Evolutionary conservation across 805 yeast species (phyloP).

Genomic region (Zygosaccharomyces bisporus): DNA sequence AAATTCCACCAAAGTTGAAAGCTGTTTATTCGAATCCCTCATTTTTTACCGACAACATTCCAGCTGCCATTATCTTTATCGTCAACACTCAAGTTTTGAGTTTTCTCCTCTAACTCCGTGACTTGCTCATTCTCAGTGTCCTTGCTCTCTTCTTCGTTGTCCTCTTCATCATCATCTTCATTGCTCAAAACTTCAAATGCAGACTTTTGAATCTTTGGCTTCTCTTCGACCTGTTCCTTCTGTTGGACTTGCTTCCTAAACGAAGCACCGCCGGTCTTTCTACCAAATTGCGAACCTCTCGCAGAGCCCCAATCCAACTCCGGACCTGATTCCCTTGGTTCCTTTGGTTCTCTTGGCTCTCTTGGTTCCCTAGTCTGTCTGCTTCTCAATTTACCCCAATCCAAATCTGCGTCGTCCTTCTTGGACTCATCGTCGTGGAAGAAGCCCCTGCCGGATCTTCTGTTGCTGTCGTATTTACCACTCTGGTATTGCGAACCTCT

Average conservation of each 20-base stretch:
- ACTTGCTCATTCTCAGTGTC: constrained; percentile 19
- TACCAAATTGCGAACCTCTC: constrained; percentile 37
- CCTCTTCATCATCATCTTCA: constrained; percentile 52
- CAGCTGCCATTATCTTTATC: constrained; percentile 39
- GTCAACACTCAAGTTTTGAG: constrained; percentile 40
- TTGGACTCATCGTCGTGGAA: constrained; percentile 31
- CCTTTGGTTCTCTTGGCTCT: constrained; percentile 31
- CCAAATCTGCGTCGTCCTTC: constrained; percentile 41
- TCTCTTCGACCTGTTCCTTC: constrained; percentile 30
- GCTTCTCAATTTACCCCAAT: constrained; percentile 38
- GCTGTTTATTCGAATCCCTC: constrained; percentile 8
- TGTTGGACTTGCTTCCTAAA: constrained; percentile 14
- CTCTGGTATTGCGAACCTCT: constrained; percentile 37
- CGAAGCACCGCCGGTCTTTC: constrained; percentile 31
- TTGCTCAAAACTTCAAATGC: constrained; percentile 47
- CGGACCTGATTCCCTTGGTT: constrained; percentile 31
- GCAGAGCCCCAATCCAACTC: constrained; percentile 39
- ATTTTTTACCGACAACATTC: constrained; percentile 46
- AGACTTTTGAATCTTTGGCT: constrained; percentile 41
- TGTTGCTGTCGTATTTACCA: constrained; percentile 36
- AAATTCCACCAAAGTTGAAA: too few relatives aligned
- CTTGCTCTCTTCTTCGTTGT: constrained; percentile 28
- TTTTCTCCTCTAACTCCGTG: constrained; percentile 36
- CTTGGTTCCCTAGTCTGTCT: constrained; percentile 24
- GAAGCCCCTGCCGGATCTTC: constrained; percentile 37